phyloP scores from a whole-genome alignment of 1,284 basidiomycete species.

The Pascua sp. region DNA sequence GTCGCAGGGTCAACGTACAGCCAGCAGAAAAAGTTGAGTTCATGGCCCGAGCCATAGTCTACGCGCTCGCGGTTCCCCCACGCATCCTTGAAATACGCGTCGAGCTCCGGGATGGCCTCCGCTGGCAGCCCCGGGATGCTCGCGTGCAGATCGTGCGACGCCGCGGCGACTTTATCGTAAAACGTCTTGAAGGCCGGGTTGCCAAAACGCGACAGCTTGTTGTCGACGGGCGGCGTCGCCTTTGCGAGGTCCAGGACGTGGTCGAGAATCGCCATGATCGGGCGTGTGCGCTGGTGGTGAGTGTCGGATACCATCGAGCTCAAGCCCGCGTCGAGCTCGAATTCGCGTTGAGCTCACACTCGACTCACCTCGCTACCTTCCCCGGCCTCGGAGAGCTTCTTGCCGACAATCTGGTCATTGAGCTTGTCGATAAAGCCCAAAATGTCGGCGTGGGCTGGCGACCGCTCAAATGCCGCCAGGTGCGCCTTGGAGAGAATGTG shows the following conservation, averaged over 20 bases:
- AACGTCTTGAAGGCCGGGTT: slow-evolving; percentile 95
- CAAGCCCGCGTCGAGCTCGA: no score
- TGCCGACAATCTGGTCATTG: slow-evolving; percentile 72
- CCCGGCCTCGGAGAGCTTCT: slow-evolving; percentile 68
- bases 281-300: slow-evolving; percentile 58
- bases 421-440: slow-evolving; percentile 70
- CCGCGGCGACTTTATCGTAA: slow-evolving; percentile 74
- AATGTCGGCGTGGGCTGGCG: slow-evolving; percentile 67
- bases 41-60: slow-evolving; percentile 99
- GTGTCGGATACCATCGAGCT: not conserved
- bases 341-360: not conserved
- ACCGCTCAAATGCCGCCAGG: slow-evolving; percentile 75
- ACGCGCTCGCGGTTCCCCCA: slow-evolving; percentile 92
- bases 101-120: slow-evolving; percentile 64
- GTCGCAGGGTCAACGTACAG: slow-evolving; percentile 61
- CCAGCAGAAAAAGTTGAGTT: slow-evolving; percentile 97
- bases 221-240: slow-evolving; percentile 79
- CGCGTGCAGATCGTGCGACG: slow-evolving; percentile 55
- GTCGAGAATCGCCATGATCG: slow-evolving; percentile 64
- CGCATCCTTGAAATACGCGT: slow-evolving; percentile 75
- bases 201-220: slow-evolving; percentile 87
- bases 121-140: slow-evolving; percentile 59
- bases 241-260: slow-evolving; percentile 65
- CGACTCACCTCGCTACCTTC: slow-evolving; percentile 58
- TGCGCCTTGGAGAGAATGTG: slow-evolving; percentile 75